Evolutionary conservation across 805 yeast genomes (phyloP).

Genomic region (Cephaloascus fragrans): DNA sequence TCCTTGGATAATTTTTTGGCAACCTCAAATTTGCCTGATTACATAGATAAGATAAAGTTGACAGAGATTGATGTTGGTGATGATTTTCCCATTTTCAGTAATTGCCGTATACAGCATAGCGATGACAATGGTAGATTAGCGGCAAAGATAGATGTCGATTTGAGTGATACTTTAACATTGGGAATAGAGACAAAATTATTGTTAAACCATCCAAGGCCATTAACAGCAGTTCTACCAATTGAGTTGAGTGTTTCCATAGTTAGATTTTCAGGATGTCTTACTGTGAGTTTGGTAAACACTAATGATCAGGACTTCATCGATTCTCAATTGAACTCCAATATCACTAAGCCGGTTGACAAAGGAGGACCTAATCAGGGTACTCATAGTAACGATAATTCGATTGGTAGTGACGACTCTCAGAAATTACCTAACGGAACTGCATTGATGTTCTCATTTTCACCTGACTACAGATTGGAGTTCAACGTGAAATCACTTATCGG

Average conservation of each 20-base stretch:
- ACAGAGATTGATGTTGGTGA: slow-evolving; percentile 90
- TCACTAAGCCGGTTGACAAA: slow-evolving; percentile 3
- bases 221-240: slow-evolving; percentile 82
- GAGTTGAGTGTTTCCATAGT: slow-evolving; percentile 79
- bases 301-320: slow-evolving; percentile 22
- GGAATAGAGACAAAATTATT: slow-evolving; percentile 77
- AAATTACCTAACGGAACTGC: slow-evolving; percentile 45
- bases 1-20: slow-evolving; percentile 61
- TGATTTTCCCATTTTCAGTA: slow-evolving; percentile 91
- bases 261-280: slow-evolving; percentile 81
- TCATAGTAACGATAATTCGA: slow-evolving; percentile 8
- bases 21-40: slow-evolving; percentile 64
- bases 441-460: slow-evolving; percentile 80
- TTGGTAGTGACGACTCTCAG: slow-evolving; percentile 8
- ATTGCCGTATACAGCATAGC: slow-evolving; percentile 69
- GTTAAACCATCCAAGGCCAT: slow-evolving; percentile 73
- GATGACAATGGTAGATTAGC: slow-evolving; percentile 50
- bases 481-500: slow-evolving; percentile 86
- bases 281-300: slow-evolving; percentile 56
- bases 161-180: slow-evolving; percentile 76
- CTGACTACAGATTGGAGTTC: slow-evolving; percentile 85
- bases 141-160: slow-evolving; percentile 85
- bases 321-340: slow-evolving; percentile 4
- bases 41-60: slow-evolving; percentile 64
- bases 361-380: background rate